Evolutionary conservation across 202 grass and related monocot species (phyloP).

Genomic region (Alloteropsis angusta): DNA sequence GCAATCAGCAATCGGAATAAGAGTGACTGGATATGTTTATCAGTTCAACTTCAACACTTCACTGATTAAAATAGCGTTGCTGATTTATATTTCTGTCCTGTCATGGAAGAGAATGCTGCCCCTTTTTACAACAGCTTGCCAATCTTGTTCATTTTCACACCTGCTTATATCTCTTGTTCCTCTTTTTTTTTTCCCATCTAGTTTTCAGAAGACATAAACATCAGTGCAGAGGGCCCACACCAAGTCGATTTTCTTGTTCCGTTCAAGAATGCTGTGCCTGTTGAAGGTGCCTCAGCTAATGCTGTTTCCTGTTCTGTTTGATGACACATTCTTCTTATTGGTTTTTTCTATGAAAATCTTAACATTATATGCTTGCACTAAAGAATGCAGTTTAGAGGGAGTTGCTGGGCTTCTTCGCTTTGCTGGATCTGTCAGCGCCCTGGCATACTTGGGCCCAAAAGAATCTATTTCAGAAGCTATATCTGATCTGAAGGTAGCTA

Average conservation of each 20-base stretch:
- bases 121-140: not conserved
- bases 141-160: constrained; percentile 12
- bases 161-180: constrained; percentile 1
- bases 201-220: constrained; percentile 42
- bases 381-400: constrained; percentile 80
- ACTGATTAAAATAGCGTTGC: not conserved
- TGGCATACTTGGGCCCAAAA: constrained; percentile 62
- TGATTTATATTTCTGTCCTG: not conserved
- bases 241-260: constrained; percentile 72
- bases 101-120: not conserved
- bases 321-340: not conserved
- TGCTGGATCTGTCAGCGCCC: constrained; percentile 53
- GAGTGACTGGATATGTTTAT: not conserved
- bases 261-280: constrained; percentile 47
- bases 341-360: constrained; percentile 19
- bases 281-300: constrained; percentile 48
- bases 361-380: constrained; percentile 35
- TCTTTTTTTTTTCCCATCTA: constrained; percentile 27
- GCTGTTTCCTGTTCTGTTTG: constrained; percentile 3
- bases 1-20: not conserved
- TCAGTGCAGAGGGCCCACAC: constrained; percentile 26
- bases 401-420: constrained; percentile 65
- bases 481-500: constrained; percentile 78
- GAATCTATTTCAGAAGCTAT: constrained; percentile 81
- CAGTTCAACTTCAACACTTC: not conserved